A percentile compares a stretch with the other conserved stretches of the same genome.
Evolutionary conservation across 2,329 filamentous ascomycete genomes (phyloP).

Genomic region (Epicoccum sorghinum): DNA sequence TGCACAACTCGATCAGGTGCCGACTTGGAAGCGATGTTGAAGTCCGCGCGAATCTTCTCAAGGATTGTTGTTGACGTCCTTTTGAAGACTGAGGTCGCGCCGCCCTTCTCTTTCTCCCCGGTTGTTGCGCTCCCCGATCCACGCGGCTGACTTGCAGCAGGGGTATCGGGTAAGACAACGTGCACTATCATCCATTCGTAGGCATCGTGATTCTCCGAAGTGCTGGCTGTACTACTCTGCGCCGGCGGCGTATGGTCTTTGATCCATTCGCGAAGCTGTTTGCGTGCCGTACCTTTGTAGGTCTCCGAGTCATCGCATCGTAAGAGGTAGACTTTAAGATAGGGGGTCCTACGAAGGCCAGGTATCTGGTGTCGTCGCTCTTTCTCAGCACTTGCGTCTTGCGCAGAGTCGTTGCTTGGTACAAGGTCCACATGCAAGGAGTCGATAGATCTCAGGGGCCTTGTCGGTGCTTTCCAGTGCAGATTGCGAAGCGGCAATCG

Average conservation of each 20-base stretch:
- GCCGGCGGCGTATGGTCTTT: slow-evolving; percentile 70
- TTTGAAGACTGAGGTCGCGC: slow-evolving; percentile 74
- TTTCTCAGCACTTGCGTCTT: slow-evolving; percentile 48
- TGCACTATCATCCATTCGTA: slow-evolving; percentile 96
- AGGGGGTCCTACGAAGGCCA: slow-evolving; percentile 88
- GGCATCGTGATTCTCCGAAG: slow-evolving; percentile 91
- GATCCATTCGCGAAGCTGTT: slow-evolving; percentile 88
- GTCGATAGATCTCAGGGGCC: slow-evolving; percentile 90
- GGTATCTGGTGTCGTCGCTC: slow-evolving; percentile 91
- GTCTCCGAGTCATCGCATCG: slow-evolving; percentile 95
- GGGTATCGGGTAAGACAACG: slow-evolving; percentile 85
- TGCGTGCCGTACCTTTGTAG: slow-evolving; percentile 81
- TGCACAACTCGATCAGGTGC: slow-evolving; percentile 81
- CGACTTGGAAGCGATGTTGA: slow-evolving; percentile 78
- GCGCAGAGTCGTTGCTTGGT: slow-evolving; percentile 60
- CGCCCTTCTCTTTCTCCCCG: slow-evolving; percentile 69
- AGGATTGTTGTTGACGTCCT: slow-evolving; percentile 80
- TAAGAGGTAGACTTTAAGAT: slow-evolving; percentile 87
- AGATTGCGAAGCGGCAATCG: slow-evolving; percentile 88
- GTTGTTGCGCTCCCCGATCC: slow-evolving; percentile 57
- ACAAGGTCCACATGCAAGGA: slow-evolving; percentile 89
- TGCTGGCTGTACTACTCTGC: slow-evolving; percentile 63
- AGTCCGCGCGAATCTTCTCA: slow-evolving; percentile 89
- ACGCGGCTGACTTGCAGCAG: slow-evolving; percentile 78
- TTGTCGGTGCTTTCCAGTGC: slow-evolving; percentile 94